These are phyloP conservation scores for Saccharum spontaneum DNA, from an alignment of 176 grass and related monocot genomes.

Conservation along the genomic window DNA sequence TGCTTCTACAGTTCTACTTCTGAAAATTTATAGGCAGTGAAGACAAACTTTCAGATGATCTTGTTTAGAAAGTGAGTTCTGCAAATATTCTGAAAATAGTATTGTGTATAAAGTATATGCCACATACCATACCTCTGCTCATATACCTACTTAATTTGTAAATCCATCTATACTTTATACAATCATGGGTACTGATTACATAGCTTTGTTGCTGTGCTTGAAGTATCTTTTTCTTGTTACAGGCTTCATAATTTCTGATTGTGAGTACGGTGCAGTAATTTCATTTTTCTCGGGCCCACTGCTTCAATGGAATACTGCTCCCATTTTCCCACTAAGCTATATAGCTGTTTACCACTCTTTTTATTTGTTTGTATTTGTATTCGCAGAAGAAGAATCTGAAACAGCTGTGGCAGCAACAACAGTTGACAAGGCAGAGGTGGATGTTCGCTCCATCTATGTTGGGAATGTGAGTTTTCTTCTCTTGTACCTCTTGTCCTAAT, in stretches of 20 bases:
- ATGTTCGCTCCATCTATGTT: slow-evolving; percentile 76
- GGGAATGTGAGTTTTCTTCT: slow-evolving; percentile 79
- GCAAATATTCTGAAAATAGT: neutral
- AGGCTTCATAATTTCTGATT: neutral
- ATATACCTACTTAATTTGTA: neutral
- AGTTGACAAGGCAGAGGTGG: slow-evolving; percentile 69
- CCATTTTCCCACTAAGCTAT: neutral
- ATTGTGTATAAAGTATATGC: neutral
- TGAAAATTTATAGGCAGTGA: neutral
- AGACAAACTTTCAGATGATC: neutral
- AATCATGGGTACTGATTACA: neutral
- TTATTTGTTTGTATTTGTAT: slow-evolving; percentile 1
- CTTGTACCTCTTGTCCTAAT: slow-evolving; percentile 2
- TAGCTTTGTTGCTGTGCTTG: neutral
- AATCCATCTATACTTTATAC: neutral
- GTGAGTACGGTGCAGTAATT: neutral
- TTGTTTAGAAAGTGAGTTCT: neutral
- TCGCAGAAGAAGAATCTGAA: slow-evolving; percentile 34
- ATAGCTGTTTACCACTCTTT: slow-evolving; percentile 1
- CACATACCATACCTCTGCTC: neutral
- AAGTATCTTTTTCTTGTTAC: slow-evolving; percentile 1
- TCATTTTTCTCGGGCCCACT: neutral
- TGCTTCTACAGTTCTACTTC: neutral
- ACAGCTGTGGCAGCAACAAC: slow-evolving; percentile 24
- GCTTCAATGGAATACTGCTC: neutral